Percentiles rank a stretch among this genome's conserved stretches.
Conservation (phyloP, 139 green algal species). For the Tetraselmis chui region DNA sequence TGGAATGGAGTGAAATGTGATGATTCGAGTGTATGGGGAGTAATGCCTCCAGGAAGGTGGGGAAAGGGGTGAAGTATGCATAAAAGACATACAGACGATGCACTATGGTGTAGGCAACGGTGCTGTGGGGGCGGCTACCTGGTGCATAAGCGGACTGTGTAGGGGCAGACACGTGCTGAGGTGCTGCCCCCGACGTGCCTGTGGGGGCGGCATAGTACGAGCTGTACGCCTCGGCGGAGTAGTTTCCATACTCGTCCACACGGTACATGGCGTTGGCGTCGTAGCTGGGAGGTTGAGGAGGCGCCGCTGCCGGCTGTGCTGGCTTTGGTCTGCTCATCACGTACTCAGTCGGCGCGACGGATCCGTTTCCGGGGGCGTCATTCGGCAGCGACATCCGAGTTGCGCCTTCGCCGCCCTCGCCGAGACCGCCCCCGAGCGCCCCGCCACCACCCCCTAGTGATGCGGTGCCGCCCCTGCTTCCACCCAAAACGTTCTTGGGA, state of each 20-base stretch:
- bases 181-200: not conserved
- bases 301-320: not conserved
- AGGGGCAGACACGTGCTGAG: not conserved
- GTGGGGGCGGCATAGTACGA: not conserved
- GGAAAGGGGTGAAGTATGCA: too few relatives aligned
- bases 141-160: not conserved
- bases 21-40: too few relatives aligned
- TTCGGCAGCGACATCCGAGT: too few relatives aligned
- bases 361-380: not conserved
- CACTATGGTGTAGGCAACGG: not conserved
- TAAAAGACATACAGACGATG: too few relatives aligned
- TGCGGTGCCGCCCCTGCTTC: not conserved
- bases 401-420: not conserved
- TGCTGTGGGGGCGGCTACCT: not conserved
- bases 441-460: not conserved
- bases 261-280: slow-evolving; percentile 4
- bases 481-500: slow-evolving; percentile 35
- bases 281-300: too few relatives aligned
- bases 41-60: too few relatives aligned
- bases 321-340: not conserved
- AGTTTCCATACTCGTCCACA: not conserved
- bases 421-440: not conserved
- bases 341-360: not conserved
- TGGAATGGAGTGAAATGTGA: too few relatives aligned
- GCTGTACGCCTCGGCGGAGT: not conserved